Percentiles rank a stretch among this genome's conserved stretches.
phyloP scores from a whole-genome alignment of 768 basidiomycete species.

The Saitozyma podzolica region DNA sequence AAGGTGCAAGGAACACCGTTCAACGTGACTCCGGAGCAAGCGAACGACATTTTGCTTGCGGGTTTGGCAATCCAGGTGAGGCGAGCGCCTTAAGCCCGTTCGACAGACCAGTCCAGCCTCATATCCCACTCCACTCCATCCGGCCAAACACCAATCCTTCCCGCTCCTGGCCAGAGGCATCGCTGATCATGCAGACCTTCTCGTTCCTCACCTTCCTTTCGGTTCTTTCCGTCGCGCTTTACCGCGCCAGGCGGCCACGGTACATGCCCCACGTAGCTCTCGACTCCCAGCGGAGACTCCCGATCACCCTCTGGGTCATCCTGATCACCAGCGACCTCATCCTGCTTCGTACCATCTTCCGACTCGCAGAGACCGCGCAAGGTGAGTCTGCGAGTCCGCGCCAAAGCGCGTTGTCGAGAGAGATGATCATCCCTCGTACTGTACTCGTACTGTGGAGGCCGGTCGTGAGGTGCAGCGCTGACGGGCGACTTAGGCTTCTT shows the following conservation, averaged over 20 bases:
- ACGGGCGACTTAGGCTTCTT: constrained; percentile 35
- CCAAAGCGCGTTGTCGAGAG: background rate
- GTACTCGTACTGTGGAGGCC: background rate
- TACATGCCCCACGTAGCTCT: background rate
- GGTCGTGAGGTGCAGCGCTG: background rate
- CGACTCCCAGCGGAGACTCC: constrained; percentile 2
- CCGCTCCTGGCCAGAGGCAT: too few species aligned
- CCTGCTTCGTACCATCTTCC: constrained; percentile 48
- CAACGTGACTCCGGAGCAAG: constrained; percentile 38
- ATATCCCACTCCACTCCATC: background rate
- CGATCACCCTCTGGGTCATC: constrained; percentile 37
- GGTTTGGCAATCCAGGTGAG: constrained; percentile 51
- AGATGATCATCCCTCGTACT: background rate
- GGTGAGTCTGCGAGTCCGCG: constrained; percentile 26
- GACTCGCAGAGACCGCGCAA: constrained; percentile 52
- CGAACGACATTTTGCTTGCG: constrained; percentile 52
- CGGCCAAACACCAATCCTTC: background rate
- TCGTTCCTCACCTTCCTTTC: constrained; percentile 47
- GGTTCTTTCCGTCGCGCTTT: constrained; percentile 39
- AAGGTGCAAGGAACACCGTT: constrained; percentile 21
- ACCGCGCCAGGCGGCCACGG: constrained; percentile 14
- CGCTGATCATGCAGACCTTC: constrained; percentile 29
- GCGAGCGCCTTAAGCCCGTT: background rate
- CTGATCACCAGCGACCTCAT: constrained; percentile 44
- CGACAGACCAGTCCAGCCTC: too few species aligned